Evolutionary conservation across 2,329 filamentous ascomycete genomes (phyloP), one percentile per base, ranked within the genome.

Genomic region (Westerdykella sp.): DNA sequence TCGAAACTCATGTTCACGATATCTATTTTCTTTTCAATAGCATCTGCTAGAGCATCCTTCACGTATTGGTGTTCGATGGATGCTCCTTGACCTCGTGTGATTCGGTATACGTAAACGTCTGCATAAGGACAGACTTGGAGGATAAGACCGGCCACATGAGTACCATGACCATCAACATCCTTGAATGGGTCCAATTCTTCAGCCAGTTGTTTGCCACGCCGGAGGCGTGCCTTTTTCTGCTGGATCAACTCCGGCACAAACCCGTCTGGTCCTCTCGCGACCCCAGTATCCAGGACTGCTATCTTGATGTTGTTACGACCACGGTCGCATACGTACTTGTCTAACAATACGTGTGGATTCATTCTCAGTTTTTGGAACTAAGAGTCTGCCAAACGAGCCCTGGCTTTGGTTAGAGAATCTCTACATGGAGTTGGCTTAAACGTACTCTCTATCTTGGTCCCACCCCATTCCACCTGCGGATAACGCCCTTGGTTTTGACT

Each of bases 1-100:
- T 49, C 49, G 13, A 53, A 41, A 15, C 37, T 43, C 41, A 53
- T 48, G 23, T 42, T 51, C 5, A 53, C 40, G 11, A 53, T 48
- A 9, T 53, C 49, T 2, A 51, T 45, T 13, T 47, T 44, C 32
- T 40, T 41, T 23, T 44, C 37, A 10, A 53, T 41, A 12, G 50
- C 50, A 34, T 53, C 44, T 2, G 18, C n/a, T 2, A 53, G 37
- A 16, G 48, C 48, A 4, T 43, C 42, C n/a, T 38, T 42, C 1
- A 49, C 48, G 21, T 40, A 10, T 6, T 39, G 16, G 2, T 16
- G 36, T 6, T 42, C 6, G n/a, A 51, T 40, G 1, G 22, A 13
- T 1, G 39, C 22, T 7, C 25, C 2, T 16, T 44, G n/a, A 32
- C 37, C 14, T 28, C 25, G 25, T 4, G 40, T 31, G n/a, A 49